A percentile compares a stretch with the other conserved stretches of the same genome.
Evolutionary conservation across 306 rosid genomes (phyloP).

Genomic region (Cucurbita ficifolia): DNA sequence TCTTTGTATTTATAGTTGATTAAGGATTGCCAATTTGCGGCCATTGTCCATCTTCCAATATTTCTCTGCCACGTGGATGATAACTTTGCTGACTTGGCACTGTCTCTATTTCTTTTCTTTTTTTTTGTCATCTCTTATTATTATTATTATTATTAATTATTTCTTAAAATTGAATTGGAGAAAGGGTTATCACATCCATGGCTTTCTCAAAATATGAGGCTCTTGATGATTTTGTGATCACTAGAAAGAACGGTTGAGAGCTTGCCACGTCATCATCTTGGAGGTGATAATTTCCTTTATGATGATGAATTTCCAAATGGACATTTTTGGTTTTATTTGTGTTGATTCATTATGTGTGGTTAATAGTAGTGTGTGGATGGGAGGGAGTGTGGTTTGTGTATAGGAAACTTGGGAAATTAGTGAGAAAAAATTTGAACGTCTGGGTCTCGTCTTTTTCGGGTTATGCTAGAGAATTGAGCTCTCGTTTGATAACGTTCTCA

Average conservation of each 20-base stretch:
- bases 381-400: not conserved
- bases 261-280: slow-evolving; percentile 9
- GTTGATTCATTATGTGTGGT: slow-evolving; percentile 3
- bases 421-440: too few relatives aligned
- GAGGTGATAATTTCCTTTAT: not conserved
- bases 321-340: slow-evolving; percentile 1
- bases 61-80: slow-evolving; percentile 46
- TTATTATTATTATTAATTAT: not conserved
- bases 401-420: not conserved
- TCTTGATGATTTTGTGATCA: slow-evolving; percentile 14
- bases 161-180: not conserved
- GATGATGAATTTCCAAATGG: not conserved
- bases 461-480: too few relatives aligned
- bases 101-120: not conserved
- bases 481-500: too few relatives aligned
- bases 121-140: not conserved
- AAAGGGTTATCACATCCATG: not conserved
- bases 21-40: slow-evolving; percentile 63
- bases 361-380: not conserved
- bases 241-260: slow-evolving; percentile 13
- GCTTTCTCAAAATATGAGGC: not conserved
- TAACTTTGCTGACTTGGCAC: slow-evolving; percentile 21
- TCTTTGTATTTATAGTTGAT: slow-evolving; percentile 40
- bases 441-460: too few relatives aligned
- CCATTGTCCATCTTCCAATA: slow-evolving; percentile 33